Conservation (phyloP, 2,329 filamentous ascomycete species). For the Ophiostoma ulmi region DNA sequence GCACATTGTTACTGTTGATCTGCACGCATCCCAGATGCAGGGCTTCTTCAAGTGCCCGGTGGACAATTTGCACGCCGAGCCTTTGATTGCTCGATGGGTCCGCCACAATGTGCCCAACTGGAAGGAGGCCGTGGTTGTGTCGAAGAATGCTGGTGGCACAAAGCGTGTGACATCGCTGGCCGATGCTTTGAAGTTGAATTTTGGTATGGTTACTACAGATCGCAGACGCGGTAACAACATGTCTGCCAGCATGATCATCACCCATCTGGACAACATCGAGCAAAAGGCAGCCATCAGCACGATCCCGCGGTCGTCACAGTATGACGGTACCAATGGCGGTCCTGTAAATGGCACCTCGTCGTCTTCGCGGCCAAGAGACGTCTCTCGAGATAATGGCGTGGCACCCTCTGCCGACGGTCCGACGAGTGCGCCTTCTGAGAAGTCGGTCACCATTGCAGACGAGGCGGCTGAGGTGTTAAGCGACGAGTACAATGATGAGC, state of each 20-base stretch:
- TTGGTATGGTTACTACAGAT: conserved; percentile 91
- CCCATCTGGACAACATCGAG: conserved; percentile 58
- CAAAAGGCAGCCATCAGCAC: conserved; percentile 30
- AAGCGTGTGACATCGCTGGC: conserved; percentile 95
- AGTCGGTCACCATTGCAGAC: conserved; percentile 2
- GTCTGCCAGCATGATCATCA: conserved; percentile 73
- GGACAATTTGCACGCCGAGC: conserved; percentile 94
- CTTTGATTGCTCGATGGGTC: conserved; percentile 93
- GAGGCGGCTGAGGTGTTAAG: not conserved
- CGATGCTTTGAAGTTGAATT: conserved; percentile 93
- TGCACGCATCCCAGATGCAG: conserved; percentile 98
- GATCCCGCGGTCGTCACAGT: conserved; percentile 4
- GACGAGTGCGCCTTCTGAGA: conserved; percentile 7
- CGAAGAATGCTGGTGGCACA: conserved; percentile 95
- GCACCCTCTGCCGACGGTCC: conserved; percentile 3
- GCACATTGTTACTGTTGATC: conserved; percentile 94
- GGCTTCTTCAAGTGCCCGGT: conserved; percentile 98
- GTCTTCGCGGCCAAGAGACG: not conserved
- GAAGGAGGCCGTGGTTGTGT: conserved; percentile 90
- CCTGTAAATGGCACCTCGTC: not conserved
- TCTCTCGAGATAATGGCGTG: not conserved
- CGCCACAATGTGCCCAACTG: conserved; percentile 80
- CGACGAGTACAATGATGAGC: conserved; percentile 66
- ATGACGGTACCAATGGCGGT: conserved; percentile 7
- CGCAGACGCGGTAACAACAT: conserved; percentile 61